Evolutionary conservation across 2,329 filamentous ascomycete species (phyloP), one percentile per base, ranked within the genome.

Genomic region (Fusarium mundagurra): DNA sequence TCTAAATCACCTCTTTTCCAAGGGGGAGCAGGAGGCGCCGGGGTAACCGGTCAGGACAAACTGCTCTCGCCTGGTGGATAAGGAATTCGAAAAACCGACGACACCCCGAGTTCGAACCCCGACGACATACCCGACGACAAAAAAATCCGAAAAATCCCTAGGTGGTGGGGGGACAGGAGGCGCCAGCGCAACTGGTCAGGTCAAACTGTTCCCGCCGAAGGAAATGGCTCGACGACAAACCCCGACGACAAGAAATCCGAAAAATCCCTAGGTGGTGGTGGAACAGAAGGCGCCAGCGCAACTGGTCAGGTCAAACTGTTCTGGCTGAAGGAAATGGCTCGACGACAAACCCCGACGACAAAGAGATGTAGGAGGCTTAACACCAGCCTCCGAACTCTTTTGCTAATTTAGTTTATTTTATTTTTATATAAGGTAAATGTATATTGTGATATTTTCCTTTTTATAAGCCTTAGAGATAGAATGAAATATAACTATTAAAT

Each of bases 41-140:
- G 64, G 67, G 78, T 53, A 68, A 78, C 60, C 74, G 76, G 74
- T 80, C 77, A 75, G 78, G 77, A 69, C 78, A 80, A 80, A 73
- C 72, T 78, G 74, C 53, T 61, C 62, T 61, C 51, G 61, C 55
- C 54, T 54, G 72, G 69, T 61, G 73, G 69, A 71, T 67, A 66
- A 66, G 50, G 48, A 38, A 43, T 43, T 43, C 38, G 39, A 38
- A 22, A 29, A 38, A 18, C 31, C 41, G 36, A 71, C 53, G 48
- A 72, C 45, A 63, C 45, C 58, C 34, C 39, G 33, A 63, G 66
- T 77, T 76, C 76, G 69, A 77, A 51, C 45, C 63, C 64, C 36
- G 44, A 60, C 43, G 16, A 48, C 29, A 61, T 47, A 45, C 31
- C 33, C 39, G 47, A 39, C 29, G 29, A 33, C 47, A 50, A 48